These are phyloP conservation scores for Phytopythium cucurbitacearum DNA, from an alignment of 352 stramenopile species.

Conservation along the genomic window DNA sequence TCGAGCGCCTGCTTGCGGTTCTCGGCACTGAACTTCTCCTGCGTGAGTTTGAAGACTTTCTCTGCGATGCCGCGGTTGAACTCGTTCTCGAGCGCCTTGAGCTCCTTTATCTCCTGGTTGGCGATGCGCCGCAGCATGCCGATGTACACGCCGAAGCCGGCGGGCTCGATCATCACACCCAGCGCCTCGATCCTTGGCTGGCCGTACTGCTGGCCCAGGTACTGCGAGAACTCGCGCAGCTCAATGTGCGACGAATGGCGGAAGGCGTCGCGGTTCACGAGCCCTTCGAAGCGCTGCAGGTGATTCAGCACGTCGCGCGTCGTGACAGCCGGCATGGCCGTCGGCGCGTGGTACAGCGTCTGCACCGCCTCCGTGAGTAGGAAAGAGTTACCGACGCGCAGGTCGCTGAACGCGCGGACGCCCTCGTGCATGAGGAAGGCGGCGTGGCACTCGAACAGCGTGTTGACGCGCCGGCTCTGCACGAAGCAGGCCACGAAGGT, in stretches of 20 bases:
- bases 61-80: constrained; percentile 77
- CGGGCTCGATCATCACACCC: constrained; percentile 54
- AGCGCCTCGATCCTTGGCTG: constrained; percentile 59
- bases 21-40: constrained; percentile 81
- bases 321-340: constrained; percentile 44
- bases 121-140: constrained; percentile 67
- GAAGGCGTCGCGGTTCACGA: constrained; percentile 67
- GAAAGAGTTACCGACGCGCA: constrained; percentile 82
- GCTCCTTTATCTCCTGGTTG: constrained; percentile 77
- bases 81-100: constrained; percentile 74
- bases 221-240: constrained; percentile 66
- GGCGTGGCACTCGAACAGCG: constrained; percentile 67
- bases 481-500: constrained; percentile 77
- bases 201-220: constrained; percentile 60
- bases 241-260: constrained; percentile 51
- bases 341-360: constrained; percentile 45
- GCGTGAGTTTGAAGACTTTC: constrained; percentile 78
- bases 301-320: constrained; percentile 63
- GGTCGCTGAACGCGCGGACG: constrained; percentile 51
- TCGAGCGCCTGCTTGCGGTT: constrained; percentile 73
- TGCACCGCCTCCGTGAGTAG: constrained; percentile 76
- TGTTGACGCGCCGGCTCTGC: constrained; percentile 68
- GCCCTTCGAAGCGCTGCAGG: constrained; percentile 62
- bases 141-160: constrained; percentile 74
- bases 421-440: constrained; percentile 66